These are phyloP conservation scores for Candida verbasci DNA, from an alignment of 805 yeast species.

Conservation along the genomic window DNA sequence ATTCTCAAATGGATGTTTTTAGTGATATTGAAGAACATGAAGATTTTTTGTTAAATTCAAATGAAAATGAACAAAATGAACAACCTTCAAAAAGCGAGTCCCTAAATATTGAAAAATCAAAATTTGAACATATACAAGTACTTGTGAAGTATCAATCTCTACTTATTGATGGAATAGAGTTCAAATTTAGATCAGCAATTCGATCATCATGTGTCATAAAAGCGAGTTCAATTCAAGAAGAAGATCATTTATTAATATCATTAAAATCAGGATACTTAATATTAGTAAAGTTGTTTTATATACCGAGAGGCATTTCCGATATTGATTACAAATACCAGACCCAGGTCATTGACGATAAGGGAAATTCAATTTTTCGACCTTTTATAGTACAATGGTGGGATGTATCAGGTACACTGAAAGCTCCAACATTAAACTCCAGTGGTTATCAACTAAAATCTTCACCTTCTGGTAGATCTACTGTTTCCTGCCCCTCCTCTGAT, in stretches of 20 bases:
- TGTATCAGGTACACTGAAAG: conserved; percentile 11
- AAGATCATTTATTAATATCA: conserved; percentile 37
- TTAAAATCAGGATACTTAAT: conserved; percentile 38
- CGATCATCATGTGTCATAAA: conserved; percentile 26
- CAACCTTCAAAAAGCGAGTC: background rate
- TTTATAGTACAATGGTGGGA: conserved; percentile 52
- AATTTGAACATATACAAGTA: conserved; percentile 15
- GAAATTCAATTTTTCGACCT: conserved; percentile 30
- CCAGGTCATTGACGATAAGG: conserved; percentile 7
- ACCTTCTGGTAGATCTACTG: conserved; percentile 33
- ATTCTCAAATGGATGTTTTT: conserved; percentile 36
- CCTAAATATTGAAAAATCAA: background rate
- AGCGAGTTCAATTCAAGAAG: conserved; percentile 14
- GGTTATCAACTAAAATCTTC: conserved; percentile 32
- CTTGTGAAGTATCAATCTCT: conserved; percentile 30
- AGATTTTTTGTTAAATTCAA: conserved; percentile 14
- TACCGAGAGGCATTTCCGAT: conserved; percentile 27
- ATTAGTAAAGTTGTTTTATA: conserved; percentile 34
- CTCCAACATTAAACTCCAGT: conserved; percentile 10
- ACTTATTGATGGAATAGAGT: conserved; percentile 25
- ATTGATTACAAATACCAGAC: conserved; percentile 15
- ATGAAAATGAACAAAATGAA: background rate
- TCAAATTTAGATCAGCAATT: conserved; percentile 26
- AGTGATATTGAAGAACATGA: conserved; percentile 32
- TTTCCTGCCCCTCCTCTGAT: conserved; percentile 32